Percentiles rank a stretch among this genome's conserved stretches.
These are phyloP conservation scores for Lachancea sp. DNA, from an alignment of 805 yeast genomes.

Conservation along the genomic window DNA sequence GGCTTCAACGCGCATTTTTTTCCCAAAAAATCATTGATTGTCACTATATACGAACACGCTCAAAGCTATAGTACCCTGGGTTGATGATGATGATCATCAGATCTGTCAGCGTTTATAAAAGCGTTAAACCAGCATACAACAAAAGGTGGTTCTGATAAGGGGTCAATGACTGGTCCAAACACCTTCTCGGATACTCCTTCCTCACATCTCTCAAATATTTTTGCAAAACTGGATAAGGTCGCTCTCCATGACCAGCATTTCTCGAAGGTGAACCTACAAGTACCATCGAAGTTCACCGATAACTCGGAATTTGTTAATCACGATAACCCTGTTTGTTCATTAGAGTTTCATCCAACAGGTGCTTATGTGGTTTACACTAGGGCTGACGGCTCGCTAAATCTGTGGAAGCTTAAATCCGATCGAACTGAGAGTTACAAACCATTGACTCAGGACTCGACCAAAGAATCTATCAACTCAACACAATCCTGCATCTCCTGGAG, in stretches of 20 bases:
- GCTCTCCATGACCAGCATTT: slow-evolving; percentile 24
- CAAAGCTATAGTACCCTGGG: too few relatives aligned
- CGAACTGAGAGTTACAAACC: slow-evolving; percentile 7
- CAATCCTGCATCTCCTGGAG: slow-evolving; percentile 26
- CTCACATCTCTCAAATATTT: not conserved
- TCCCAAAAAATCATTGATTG: too few relatives aligned
- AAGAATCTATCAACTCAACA: not conserved
- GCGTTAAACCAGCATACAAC: not conserved
- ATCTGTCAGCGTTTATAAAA: not conserved
- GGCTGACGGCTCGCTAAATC: slow-evolving; percentile 28
- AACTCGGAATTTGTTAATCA: too few relatives aligned
- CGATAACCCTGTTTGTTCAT: slow-evolving; percentile 20
- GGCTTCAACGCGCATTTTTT: too few relatives aligned
- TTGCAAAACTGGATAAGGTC: slow-evolving; percentile 4
- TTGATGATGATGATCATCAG: too few relatives aligned
- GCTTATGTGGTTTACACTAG: slow-evolving; percentile 25
- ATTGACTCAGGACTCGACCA: slow-evolving; percentile 12
- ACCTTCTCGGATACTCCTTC: not conserved
- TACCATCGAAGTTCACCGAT: slow-evolving; percentile 11
- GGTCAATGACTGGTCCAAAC: not conserved
- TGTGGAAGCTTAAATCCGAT: slow-evolving; percentile 18
- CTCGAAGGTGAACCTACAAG: slow-evolving; percentile 12
- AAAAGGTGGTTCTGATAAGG: not conserved
- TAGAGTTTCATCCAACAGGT: slow-evolving; percentile 27
- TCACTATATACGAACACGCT: too few relatives aligned